Evolutionary conservation across 2,329 filamentous ascomycete genomes (phyloP), one percentile per base, ranked within the genome.

Genomic region (Ceratocystis ficicola): DNA sequence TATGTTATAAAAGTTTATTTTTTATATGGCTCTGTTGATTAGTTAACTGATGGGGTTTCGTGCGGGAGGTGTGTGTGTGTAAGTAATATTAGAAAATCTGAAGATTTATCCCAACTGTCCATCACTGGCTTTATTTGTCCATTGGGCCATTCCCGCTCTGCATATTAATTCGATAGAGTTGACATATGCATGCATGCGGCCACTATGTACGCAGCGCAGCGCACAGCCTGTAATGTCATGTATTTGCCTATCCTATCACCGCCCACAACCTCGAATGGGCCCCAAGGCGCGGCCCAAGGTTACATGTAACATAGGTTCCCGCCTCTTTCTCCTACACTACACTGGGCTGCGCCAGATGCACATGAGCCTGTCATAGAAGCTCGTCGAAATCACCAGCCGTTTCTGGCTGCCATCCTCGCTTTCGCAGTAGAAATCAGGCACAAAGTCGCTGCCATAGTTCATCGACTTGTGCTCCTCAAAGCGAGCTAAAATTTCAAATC

Each of bases 401-500:
- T 22, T 77, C 25, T 66, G 28, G 25, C 12, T 6, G 22, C 48
- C 61, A 32, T 15, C 12, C 25, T 62, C 52, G n/a, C 8, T 63
- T 28, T 30, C 20, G n/a, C 57, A 60, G 36, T 44, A 46, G 36
- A 62, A 64, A 12, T 66, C 71, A 1, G 80, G 80, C 69, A 82
- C 79, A 67, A 85, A 82, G 74, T 92, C 91, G 70, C 88, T 89
- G 5, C 87, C 92, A 73, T 97, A 97, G 72, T 95, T 96, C 90
- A 96, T 96, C 73, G 90, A 96, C 76, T 88, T 80, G 73, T 96
- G 91, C 73, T 93, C 88, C 70, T 90, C 87, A 72, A 95, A 95
- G 64, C 80, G 82, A 0, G 82, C 86, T 60, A 92, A 70, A 1
- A 93, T 78, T 55, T 81, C 77, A 66, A 94, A 86, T 0, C 71